Percentiles rank a stretch among this genome's conserved stretches.
These are phyloP conservation scores for Cinchona pubescens DNA, from an alignment of 257 asterid genomes.

Conservation along the genomic window DNA sequence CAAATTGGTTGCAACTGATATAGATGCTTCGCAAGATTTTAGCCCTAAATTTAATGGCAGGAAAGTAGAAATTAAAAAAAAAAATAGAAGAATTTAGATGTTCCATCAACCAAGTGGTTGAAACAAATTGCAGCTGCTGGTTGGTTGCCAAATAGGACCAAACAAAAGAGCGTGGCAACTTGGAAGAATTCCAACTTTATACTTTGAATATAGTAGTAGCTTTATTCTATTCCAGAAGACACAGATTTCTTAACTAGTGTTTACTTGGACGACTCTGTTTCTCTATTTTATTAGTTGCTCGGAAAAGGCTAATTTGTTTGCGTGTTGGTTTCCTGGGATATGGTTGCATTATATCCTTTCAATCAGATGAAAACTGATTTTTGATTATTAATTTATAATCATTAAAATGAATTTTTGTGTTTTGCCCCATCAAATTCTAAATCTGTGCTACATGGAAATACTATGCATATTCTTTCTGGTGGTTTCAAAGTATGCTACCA, in stretches of 20 bases:
- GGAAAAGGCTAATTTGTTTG: background rate
- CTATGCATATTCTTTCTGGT: background rate
- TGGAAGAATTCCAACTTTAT: background rate
- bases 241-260: constrained; percentile 4
- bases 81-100: background rate
- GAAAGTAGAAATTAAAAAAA: background rate
- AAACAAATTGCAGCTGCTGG: background rate
- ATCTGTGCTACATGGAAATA: background rate
- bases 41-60: background rate
- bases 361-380: background rate
- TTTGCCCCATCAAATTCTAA: background rate
- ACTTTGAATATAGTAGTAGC: background rate
- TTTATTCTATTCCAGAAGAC: background rate
- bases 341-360: too few relatives aligned
- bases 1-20: background rate
- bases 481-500: background rate
- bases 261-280: background rate
- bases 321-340: background rate
- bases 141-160: background rate
- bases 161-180: background rate
- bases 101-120: background rate
- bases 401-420: background rate
- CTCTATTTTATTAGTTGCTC: background rate
- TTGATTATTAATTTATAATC: background rate
- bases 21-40: background rate